These are phyloP conservation scores for Anethum foeniculum DNA, from an alignment of 140 eudicot species.

Conservation along the genomic window DNA sequence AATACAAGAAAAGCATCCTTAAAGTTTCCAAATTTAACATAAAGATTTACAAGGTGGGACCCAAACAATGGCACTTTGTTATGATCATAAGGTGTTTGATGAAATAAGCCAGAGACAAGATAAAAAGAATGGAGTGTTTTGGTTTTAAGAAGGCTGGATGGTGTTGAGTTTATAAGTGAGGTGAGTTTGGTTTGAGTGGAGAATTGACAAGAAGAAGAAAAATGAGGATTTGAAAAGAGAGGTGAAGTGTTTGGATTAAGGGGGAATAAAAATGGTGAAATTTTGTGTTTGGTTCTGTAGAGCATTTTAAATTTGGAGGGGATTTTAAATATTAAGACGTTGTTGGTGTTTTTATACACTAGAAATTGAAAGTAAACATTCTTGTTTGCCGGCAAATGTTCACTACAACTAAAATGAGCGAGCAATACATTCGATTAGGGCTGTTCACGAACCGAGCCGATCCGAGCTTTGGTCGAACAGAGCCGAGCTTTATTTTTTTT, in stretches of 20 bases:
- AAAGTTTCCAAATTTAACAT: not conserved
- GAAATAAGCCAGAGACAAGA: constrained; percentile 12
- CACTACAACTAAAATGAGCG: too few species aligned
- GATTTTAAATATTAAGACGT: too few species aligned
- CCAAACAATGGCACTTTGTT: not conserved
- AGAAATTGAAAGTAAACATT: too few species aligned
- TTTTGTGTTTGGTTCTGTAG: not conserved
- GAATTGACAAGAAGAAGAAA: not conserved
- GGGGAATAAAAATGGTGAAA: not conserved
- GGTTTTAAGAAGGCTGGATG: not conserved
- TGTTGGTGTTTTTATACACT: too few species aligned
- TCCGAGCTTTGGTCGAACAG: too few species aligned
- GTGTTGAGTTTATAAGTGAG: constrained; percentile 10
- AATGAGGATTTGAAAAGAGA: not conserved
- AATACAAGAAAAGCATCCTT: constrained; percentile 14
- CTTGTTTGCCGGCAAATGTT: too few species aligned
- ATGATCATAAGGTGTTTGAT: not conserved
- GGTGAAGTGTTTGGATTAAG: not conserved
- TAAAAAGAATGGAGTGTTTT: constrained; percentile 8
- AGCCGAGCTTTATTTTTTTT: too few species aligned
- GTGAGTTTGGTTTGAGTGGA: not conserved
- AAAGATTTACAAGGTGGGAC: constrained; percentile 12
- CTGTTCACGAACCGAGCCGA: too few species aligned
- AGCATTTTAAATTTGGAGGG: not conserved
- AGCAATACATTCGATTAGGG: too few species aligned